Base-by-base conservation (phyloP, 495 filamentous ascomycete species). In the Chaetomium cochliodes region DNA sequence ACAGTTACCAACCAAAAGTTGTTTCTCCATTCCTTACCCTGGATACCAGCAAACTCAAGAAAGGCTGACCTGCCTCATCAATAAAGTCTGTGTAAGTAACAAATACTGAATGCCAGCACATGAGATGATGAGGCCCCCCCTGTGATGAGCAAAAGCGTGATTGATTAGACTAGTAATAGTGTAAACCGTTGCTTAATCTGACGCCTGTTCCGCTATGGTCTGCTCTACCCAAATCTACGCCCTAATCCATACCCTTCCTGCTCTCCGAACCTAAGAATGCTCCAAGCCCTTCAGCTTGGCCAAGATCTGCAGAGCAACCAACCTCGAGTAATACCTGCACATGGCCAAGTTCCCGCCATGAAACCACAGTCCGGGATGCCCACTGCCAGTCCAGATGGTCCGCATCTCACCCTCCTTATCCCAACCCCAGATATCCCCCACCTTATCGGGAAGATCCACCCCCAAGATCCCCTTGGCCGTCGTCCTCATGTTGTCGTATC, bases 261-360 rank as follows among this genome's bases (percentile, higher is more conserved):
- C 41, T 9, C 16, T 18, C 41, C 41, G 13, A 3, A 44, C 18
- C n/a, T 18, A 57, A 23, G 54, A 20, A 15, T 37, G 15, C 13
- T 25, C 74, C 58, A 85, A 39, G 0, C 84, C 86, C 65, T 81
- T 81, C 67, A 91, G 81, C 46, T 83, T 67, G 0, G 81, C 90
- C 74, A 89, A 89, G 50, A 93, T 89, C 80, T 92, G 90, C 74
- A 96, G 70, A 25, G 90, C 92, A 73, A 93, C 67, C 47, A 90
- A 59, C 51, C 84, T 82, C 15, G 89, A 92, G 62, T 82, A 91
- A 66, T 88, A 92, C 65, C 92, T 81, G 58, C 86, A 88, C 62
- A 93, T 69, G 16, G 88, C 88, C 26, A 94, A 72, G 75, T 91
- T 93, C 0, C 92, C 92, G 0, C 90, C 92, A 78, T 92, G 90